Evolutionary conservation across 176 grass and related monocot genomes (phyloP), one percentile per base, ranked within the genome.

Genomic region (Oryza nivara): DNA sequence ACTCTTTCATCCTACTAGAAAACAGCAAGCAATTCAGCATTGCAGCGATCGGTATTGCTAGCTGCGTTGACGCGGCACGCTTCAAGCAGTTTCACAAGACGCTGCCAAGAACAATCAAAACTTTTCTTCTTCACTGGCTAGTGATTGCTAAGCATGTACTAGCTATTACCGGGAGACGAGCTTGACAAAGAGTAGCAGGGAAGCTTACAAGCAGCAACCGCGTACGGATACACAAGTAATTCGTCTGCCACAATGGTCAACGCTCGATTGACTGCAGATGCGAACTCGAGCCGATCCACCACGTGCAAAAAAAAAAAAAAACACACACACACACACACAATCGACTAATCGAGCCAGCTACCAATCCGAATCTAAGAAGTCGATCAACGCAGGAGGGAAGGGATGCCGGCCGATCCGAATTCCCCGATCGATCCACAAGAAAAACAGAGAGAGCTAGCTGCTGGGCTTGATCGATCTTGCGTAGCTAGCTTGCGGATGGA

Each of bases 401-500:
- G n/a, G 67, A 26, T 58, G 7, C 17, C 30, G 19, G 67, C 72
- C 72, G 54, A 58, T 58, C 32, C 43, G 43, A 44, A 44, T 44
- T 44, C 43, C 43, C 7, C 48, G 14, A 51, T 51, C 48, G 48
- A 51, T 51, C 48, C 48, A 16, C 14, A 67, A 9, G 14, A 74
- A 64, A 45, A 43, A 67, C 70, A 88, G 60, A 58, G 60, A 58
- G 9, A 81, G 65, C 77, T 54, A 22, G 88, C 85, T 91, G 65
- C 77, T 54, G 32, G 32, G 82, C 85, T 91, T 76, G 68, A 63
- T 51, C 40, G 75, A 85, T 0, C 48, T 51, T 14, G 49, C 15
- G 28, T 30, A 30, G 28, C 28, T 30, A 30, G 28, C 3, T 5
- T 17, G 15, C 49, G 49, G 51, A 19, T 54, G 2, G 51, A 54